Evolutionary conservation across 2,329 filamentous ascomycete genomes (phyloP).

Genomic region (Ascomycota sp.): DNA sequence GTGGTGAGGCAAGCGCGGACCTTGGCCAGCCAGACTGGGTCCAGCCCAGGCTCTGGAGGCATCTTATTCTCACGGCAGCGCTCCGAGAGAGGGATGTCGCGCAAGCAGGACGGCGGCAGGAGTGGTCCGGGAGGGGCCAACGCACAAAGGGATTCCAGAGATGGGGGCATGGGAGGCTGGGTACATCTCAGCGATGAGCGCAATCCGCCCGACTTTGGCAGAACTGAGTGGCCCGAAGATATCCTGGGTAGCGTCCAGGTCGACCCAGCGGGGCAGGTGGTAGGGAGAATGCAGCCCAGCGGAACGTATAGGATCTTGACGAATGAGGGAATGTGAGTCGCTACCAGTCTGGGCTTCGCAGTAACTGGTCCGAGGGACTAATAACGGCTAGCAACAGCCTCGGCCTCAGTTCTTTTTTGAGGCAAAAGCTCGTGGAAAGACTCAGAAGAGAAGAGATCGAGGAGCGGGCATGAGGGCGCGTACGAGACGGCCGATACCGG

Average conservation of each 20-base stretch:
- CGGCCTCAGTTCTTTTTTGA: slow-evolving; percentile 22
- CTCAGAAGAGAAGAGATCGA: slow-evolving; percentile 29
- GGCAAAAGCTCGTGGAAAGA: slow-evolving; percentile 30
- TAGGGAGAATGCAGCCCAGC: slow-evolving; percentile 37
- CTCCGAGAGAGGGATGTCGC: slow-evolving; percentile 11
- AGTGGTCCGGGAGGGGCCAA: slow-evolving; percentile 32
- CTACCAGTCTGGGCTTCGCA: too few species aligned
- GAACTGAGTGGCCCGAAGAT: slow-evolving; percentile 50
- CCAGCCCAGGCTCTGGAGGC: slow-evolving; percentile 30
- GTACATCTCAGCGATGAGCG: slow-evolving; percentile 44
- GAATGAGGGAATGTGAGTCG: slow-evolving; percentile 44
- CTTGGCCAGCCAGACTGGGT: slow-evolving; percentile 36
- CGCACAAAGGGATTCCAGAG: slow-evolving; percentile 40
- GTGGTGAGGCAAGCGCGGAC: slow-evolving; percentile 36
- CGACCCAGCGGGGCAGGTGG: slow-evolving; percentile 31
- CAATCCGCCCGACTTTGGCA: slow-evolving; percentile 44
- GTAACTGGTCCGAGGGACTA: neutral
- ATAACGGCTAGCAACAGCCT: slow-evolving; percentile 6
- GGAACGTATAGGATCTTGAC: slow-evolving; percentile 45
- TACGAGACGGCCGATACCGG: slow-evolving; percentile 2
- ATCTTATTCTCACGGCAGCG: slow-evolving; percentile 25
- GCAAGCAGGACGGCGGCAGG: slow-evolving; percentile 17
- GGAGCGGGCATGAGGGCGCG: slow-evolving; percentile 11
- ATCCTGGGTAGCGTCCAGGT: slow-evolving; percentile 50
- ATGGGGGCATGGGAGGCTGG: slow-evolving; percentile 38